Base-by-base conservation (phyloP, 495 filamentous ascomycete species). In the Podospora anserina region DNA sequence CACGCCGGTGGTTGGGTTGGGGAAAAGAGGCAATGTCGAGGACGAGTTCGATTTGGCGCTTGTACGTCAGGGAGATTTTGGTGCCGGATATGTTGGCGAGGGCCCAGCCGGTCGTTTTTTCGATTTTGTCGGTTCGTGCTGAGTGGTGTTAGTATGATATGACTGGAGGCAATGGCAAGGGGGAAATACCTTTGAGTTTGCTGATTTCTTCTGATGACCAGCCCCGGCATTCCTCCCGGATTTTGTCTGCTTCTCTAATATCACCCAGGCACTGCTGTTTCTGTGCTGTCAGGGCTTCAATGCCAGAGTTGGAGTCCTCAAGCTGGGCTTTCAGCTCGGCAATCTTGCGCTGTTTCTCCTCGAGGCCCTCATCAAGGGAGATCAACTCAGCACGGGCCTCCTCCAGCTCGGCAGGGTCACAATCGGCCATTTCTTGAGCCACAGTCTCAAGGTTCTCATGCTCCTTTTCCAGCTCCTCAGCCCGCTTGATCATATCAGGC, bases 151-250 rank as follows among this genome's bases (percentile, higher is more conserved):
- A 32, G 44, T 20, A n/a, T 15, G 39, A 66, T 73, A 68, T 71
- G 70, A 32, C 63, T 6, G 68, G 44, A 13, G 15, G 23, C 4
- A 5, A 5, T 58, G 15, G 55, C 4, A 20, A 20, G 23, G n/a
- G n/a, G 18, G 7, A 7, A 84, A 73, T 79, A 92, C 90, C 84
- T 83, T 94, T 92, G 7, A 94, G 80, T 27, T 83, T 82, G 64
- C 78, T 82, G 65, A 98, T 89, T 75, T 98, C 95, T 19, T 82
- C 85, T 32, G 88, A 84, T 68, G 88, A 95, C 91, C 93, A 97
- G 23, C 95, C 93, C 19, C 93, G 87, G 76, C 90, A 97, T 72
- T 95, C 89, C 76, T 96, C 92, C 69, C 90, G 87, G 49, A 96
- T 82, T 66, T 88, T 89, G 73, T 97, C 93, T 0, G 94, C 92